Base-by-base conservation (phyloP, 2,329 filamentous ascomycete species). In the Ophiostoma sp. region DNA sequence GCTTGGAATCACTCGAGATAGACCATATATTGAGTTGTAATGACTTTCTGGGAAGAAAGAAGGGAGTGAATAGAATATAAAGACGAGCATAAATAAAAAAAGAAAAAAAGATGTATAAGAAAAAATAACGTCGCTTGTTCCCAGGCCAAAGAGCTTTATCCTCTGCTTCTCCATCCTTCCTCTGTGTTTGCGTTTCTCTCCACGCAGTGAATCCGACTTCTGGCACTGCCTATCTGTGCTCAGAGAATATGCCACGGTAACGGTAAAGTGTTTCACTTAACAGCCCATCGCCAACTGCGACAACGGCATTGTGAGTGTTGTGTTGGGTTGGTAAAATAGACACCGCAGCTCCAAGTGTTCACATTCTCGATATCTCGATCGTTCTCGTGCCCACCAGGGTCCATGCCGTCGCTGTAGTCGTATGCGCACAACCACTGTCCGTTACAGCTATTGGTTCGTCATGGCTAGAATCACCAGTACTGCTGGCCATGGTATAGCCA, bases 401-500 rank as follows among this genome's bases (percentile, higher is more conserved):
- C 44, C 2, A 20, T 15, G 27, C 5, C 54, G 5, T 17, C 27
- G 27, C 8, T 35, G 57, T 27, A 27, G 52, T 52, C 17, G 8
- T 31, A 20, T 20, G 52, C 23, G 6, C 44, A n/a, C 7, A 5
- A 48, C 44, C 17, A 27, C 17, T 62, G 13, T 8, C 57, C 15
- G 13, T 41, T 13, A 48, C 7, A 13, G 36, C n/a, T 44, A 48
- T 0, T 67, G 23, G 23, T 48, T 41, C 31, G 64, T 72, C 36
- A 73, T 57, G 0, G 72, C 72, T 57, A 74, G 35, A 4, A 74
- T 65, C 1, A 74, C 54, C 23, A 76, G 70, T 10, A 76, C 75
- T 1, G 69, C 64, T 0, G 75, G 75, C 75, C 75, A 76, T 7
- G 71, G 54, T 17, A 72, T 69, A 20, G 75, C 67, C 31, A 76